These are phyloP conservation scores for Raphanus raphanistrum DNA, from an alignment of 345 rosid species.

Conservation along the genomic window DNA sequence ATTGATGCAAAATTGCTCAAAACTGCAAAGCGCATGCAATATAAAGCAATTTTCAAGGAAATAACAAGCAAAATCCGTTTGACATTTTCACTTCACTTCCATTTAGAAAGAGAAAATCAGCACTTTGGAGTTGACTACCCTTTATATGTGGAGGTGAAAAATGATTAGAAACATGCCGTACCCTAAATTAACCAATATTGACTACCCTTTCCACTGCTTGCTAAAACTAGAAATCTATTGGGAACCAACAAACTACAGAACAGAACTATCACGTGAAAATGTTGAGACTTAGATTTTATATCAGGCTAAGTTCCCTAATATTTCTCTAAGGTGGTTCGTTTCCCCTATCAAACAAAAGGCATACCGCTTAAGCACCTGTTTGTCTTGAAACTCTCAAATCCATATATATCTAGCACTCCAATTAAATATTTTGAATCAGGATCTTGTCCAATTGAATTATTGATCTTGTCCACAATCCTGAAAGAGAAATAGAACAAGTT, in stretches of 20 bases:
- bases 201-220: slow-evolving; percentile 12
- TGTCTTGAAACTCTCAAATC: slow-evolving; percentile 99
- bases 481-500: slow-evolving; percentile 30
- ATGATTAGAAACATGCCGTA: too few relatives aligned
- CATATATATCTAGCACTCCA: slow-evolving; percentile 97
- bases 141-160: too few relatives aligned
- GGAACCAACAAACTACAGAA: slow-evolving; percentile 29
- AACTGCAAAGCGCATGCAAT: slow-evolving; percentile 57
- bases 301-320: slow-evolving; percentile 10
- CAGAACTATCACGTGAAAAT: slow-evolving; percentile 1
- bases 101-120: slow-evolving; percentile 6
- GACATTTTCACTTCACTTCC: background rate
- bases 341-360: slow-evolving; percentile 52
- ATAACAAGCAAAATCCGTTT: slow-evolving; percentile 22
- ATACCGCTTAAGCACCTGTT: slow-evolving; percentile 93
- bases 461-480: slow-evolving; percentile 95
- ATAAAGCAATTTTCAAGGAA: slow-evolving; percentile 29
- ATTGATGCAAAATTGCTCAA: slow-evolving; percentile 99
- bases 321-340: slow-evolving; percentile 17
- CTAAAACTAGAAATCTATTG: slow-evolving; percentile 9
- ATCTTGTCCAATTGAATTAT: slow-evolving; percentile 92
- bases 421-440: slow-evolving; percentile 78
- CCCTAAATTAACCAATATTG: too few relatives aligned
- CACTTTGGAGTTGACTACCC: background rate
- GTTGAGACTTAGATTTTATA: background rate